phyloP scores from a whole-genome alignment of 2,329 filamentous ascomycete species.

The Emergomyces orientalis region DNA sequence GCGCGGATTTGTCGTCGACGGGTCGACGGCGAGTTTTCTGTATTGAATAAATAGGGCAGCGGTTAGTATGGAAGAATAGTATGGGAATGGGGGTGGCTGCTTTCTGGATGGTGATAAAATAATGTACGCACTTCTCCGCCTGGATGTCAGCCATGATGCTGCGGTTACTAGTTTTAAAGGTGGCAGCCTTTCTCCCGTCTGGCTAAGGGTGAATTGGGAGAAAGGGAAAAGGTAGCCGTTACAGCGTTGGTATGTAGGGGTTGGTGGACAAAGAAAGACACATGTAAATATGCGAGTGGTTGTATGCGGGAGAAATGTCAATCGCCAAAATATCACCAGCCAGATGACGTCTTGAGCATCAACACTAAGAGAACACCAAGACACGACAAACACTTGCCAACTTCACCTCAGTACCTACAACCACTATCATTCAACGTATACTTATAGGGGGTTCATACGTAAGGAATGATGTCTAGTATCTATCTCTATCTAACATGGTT shows the following conservation, averaged over 20 bases:
- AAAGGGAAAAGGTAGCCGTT: not conserved
- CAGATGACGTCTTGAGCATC: slow-evolving; percentile 1
- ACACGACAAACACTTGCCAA: not conserved
- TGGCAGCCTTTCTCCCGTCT: slow-evolving; percentile 1
- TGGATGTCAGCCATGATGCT: slow-evolving; percentile 9
- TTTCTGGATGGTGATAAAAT: not conserved
- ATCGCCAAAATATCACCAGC: no score
- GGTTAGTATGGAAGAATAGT: slow-evolving; percentile 7
- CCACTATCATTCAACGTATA: not conserved
- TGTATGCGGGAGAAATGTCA: no score
- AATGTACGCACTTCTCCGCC: slow-evolving; percentile 10
- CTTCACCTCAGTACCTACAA: not conserved
- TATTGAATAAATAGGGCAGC: slow-evolving; percentile 17
- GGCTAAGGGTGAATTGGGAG: not conserved
- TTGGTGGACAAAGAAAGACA: not conserved
- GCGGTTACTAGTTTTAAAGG: not conserved
- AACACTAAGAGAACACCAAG: not conserved
- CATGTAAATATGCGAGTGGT: no score
- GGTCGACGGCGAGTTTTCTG: slow-evolving; percentile 16
- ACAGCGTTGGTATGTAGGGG: not conserved
- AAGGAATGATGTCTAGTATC: not conserved
- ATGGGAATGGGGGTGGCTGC: slow-evolving; percentile 1
- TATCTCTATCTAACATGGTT: slow-evolving; percentile 30
- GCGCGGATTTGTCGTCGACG: slow-evolving; percentile 34
- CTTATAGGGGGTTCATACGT: not conserved